These are phyloP conservation scores for Tolypocladium endophyticum DNA, from an alignment of 2,329 filamentous ascomycete genomes.

Conservation along the genomic window DNA sequence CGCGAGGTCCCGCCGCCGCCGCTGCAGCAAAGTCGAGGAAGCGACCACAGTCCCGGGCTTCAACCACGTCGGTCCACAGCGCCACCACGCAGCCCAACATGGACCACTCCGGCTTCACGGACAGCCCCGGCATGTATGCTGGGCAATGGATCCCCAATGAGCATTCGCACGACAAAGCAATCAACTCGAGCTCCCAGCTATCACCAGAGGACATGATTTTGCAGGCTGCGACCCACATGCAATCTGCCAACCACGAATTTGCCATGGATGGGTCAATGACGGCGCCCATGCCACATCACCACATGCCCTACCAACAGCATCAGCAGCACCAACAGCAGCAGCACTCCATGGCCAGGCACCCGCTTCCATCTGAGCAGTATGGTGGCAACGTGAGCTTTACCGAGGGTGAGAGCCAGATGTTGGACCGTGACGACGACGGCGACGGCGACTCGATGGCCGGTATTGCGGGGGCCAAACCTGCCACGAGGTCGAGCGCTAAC, in stretches of 20 bases:
- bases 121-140: slow-evolving; percentile 32
- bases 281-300: slow-evolving; percentile 28
- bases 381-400: slow-evolving; percentile 41
- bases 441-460: slow-evolving; percentile 43
- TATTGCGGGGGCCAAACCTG: slow-evolving; percentile 38
- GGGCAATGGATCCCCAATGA: slow-evolving; percentile 39
- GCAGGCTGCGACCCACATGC: slow-evolving; percentile 45
- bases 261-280: slow-evolving; percentile 36
- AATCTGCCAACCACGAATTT: slow-evolving; percentile 38
- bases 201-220: slow-evolving; percentile 50
- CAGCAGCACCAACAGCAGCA: slow-evolving; percentile 20
- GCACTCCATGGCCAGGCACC: slow-evolving; percentile 31
- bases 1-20: slow-evolving; percentile 10
- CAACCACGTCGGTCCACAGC: slow-evolving; percentile 47
- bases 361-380: slow-evolving; percentile 44
- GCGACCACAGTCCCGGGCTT: slow-evolving; percentile 43
- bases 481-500: slow-evolving; percentile 59
- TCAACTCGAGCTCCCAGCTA: slow-evolving; percentile 34
- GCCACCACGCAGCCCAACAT: slow-evolving; percentile 38
- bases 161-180: slow-evolving; percentile 31
- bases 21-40: slow-evolving; percentile 31
- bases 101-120: slow-evolving; percentile 34
- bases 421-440: slow-evolving; percentile 49
- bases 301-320: slow-evolving; percentile 28
- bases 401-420: slow-evolving; percentile 47